These are phyloP conservation scores for Dictyostelium capitatum DNA, from an alignment of 78 protist species.

Conservation along the genomic window DNA sequence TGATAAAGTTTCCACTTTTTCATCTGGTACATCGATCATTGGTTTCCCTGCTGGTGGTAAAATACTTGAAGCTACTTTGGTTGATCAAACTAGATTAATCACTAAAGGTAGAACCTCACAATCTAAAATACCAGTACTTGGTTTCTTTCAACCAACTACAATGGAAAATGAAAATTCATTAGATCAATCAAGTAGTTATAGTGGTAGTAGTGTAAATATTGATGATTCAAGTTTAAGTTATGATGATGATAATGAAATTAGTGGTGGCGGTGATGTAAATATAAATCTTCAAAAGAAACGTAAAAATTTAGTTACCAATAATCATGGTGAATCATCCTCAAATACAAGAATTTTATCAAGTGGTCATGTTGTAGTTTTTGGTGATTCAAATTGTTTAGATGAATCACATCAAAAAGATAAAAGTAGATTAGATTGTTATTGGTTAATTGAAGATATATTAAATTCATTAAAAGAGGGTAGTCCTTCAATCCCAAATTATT, in stretches of 20 bases:
- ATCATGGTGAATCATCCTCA: not conserved
- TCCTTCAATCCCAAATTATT: not conserved
- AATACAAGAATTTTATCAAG: not conserved
- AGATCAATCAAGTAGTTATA: not conserved
- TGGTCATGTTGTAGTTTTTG: slow-evolving; percentile 63
- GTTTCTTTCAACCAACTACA: slow-evolving; percentile 46
- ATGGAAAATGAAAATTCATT: slow-evolving; percentile 32
- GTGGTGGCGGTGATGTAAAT: not conserved
- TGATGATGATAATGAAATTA: not conserved
- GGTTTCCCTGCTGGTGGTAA: slow-evolving; percentile 72
- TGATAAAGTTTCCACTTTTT: not conserved
- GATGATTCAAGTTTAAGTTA: not conserved
- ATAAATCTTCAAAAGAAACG: not conserved
- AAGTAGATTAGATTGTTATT: slow-evolving; percentile 37
- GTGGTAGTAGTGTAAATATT: not conserved
- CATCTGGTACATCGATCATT: slow-evolving; percentile 59
- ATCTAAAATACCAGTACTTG: slow-evolving; percentile 51
- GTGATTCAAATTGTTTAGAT: slow-evolving; percentile 68
- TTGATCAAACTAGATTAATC: slow-evolving; percentile 26
- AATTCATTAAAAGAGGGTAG: slow-evolving; percentile 13
- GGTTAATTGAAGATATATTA: slow-evolving; percentile 59
- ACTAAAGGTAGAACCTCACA: not conserved
- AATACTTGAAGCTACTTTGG: not conserved
- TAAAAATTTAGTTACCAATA: not conserved
- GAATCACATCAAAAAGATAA: slow-evolving; percentile 36